Evolutionary conservation across 1,139 yeast genomes (phyloP).

Genomic region (Hemisphaericaspora subhashii): DNA sequence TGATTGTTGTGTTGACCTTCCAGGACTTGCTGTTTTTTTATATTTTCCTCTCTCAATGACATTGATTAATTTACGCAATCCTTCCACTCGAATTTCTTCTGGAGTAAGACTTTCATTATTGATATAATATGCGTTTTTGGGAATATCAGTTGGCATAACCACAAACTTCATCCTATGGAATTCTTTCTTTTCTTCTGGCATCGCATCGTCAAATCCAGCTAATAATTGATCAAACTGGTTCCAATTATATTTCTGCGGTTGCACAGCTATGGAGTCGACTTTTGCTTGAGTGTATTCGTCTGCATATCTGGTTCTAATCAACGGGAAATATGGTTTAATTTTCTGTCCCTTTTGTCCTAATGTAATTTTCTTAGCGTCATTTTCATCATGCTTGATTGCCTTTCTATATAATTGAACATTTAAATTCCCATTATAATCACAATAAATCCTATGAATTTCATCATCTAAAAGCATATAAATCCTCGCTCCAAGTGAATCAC

Average conservation of each 20-base stretch:
- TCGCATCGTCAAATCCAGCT: constrained; percentile 84
- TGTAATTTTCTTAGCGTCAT: constrained; percentile 24
- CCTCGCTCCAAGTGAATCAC: constrained; percentile 53
- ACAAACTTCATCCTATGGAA: constrained; percentile 79
- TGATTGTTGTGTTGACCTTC: constrained; percentile 47
- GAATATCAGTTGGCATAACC: constrained; percentile 70
- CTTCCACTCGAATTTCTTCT: constrained; percentile 88
- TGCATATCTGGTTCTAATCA: constrained; percentile 78
- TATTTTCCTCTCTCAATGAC: constrained; percentile 63
- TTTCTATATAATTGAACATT: constrained; percentile 72
- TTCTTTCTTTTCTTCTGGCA: constrained; percentile 54
- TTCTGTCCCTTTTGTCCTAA: constrained; percentile 18
- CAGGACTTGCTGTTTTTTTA: constrained; percentile 37
- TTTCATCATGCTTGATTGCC: constrained; percentile 9
- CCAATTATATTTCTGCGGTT: constrained; percentile 73
- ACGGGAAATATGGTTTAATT: constrained; percentile 42
- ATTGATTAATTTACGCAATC: constrained; percentile 70
- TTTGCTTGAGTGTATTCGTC: constrained; percentile 59
- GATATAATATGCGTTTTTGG: constrained; percentile 52
- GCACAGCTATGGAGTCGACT: constrained; percentile 55
- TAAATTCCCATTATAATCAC: constrained; percentile 67
- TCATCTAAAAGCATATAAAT: constrained; percentile 76
- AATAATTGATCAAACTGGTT: constrained; percentile 84
- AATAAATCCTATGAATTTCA: constrained; percentile 79
- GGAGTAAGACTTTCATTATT: constrained; percentile 65